Base-by-base conservation (phyloP, 1,139 yeast species). In the Pichia sp. region DNA sequence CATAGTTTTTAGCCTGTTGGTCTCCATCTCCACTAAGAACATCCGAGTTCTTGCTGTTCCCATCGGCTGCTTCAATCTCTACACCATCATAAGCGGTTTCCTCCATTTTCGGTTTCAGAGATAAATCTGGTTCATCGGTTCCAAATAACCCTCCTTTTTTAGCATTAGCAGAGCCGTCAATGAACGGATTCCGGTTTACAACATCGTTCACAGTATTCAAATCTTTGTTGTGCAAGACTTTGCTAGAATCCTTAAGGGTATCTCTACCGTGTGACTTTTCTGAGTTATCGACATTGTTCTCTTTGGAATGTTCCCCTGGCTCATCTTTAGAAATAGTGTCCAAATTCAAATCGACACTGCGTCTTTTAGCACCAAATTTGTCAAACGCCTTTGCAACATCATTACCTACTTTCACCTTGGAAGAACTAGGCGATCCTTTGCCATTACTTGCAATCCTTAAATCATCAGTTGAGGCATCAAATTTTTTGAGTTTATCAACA, bases 361-460 rank as follows among this genome's bases (percentile, higher is more conserved):
- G 64, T 59, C 68, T 68, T 15, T 54, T 62, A 15, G 64, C 67
- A n/a, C 72, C 74, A 63, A 71, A 69, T 49, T 70, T 66, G 23
- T 65, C 67, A 41, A 71, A 63, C 3, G 64, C 64, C 40, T 56
- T 56, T 4, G 60, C 55, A 19, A 60, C 54, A 32, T 49, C 49
- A 13, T 40, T 15, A 10, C 54, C 42, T 19, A 42, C 47, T 45
- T 55, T 58, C 1, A 54, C 54, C 47, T 63, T 61, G n/a, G 61
- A 50, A 1, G 59, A 31, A 1, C 59, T 13, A 13, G 52, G 47
- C 16, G 47, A 48, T 10, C 31, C 36, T 36, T 31, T 36, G 8
- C 10, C 40, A 8, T 15, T 42, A 46, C 29, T 26, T 2, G 29
- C 45, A 6, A 1, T 34, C 11, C 31, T 42, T 13, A 43, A 10